Evolutionary conservation across 306 rosid genomes (phyloP), one percentile per base, ranked within the genome.

Genomic region (Glycyrrhiza uralensis): DNA sequence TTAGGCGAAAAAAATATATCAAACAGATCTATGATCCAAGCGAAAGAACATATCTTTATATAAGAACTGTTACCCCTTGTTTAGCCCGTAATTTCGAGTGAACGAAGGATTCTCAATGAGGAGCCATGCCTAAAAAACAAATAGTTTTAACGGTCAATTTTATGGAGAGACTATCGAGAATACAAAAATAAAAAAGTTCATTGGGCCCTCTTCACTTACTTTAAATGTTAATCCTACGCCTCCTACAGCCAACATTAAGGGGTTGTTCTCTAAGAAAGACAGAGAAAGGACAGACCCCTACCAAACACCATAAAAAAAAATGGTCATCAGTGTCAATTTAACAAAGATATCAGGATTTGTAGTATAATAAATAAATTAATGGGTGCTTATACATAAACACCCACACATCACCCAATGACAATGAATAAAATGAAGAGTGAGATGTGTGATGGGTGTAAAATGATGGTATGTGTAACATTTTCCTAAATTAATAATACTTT

Each of bases 251-350:
- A 91, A 82, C 77, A 88, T 81, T 81, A 86, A 95, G 4, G 96
- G 97, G 66, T 80, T 78, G 83, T 95, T 97, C 70, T 79, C 85
- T 3, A 96, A 83, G 82, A 95, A 95, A 10, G 89, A 74, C 75
- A 89, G 19, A 17, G 87, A 82, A 79, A 89, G 91, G 30, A 94
- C 78, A 42, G 96, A 91, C 71, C 99, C 99, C 98, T 94, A 76
- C 9, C 49, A 69, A 80, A 54, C 60, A 52, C 39, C 71, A 65
- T 60, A 29, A 57, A 79, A 57, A 47, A 13, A 52, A 15, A 66
- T n/a, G 78, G 51, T 64, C 52, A 64, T 45, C 50, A 26, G 36
- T 29, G 32, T 49, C 58, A n/a, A n/a, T n/a, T n/a, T n/a, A 47
- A 38, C 33, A 20, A 46, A 59, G 23, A 57, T 29, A 47, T 8